Evolutionary conservation across 2,329 filamentous ascomycete species (phyloP).

Genomic region (Paecilomyces sp.): DNA sequence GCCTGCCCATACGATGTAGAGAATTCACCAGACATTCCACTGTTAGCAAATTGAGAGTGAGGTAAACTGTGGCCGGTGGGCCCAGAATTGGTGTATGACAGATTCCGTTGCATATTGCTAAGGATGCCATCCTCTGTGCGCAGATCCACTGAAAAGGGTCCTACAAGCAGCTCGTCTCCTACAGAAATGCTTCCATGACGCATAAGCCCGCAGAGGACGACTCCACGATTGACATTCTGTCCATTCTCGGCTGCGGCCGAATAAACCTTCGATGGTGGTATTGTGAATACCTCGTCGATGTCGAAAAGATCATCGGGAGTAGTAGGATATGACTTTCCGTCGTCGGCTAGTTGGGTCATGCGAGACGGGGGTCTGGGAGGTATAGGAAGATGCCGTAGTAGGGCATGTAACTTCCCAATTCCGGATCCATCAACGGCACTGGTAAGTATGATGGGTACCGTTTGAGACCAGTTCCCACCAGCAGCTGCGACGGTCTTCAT

Average conservation of each 20-base stretch:
- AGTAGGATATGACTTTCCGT: slow-evolving; percentile 34
- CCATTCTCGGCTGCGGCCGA: slow-evolving; percentile 32
- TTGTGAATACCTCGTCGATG: slow-evolving; percentile 81
- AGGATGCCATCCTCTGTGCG: slow-evolving; percentile 47
- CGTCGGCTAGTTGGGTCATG: slow-evolving; percentile 11
- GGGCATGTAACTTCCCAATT: slow-evolving; percentile 71
- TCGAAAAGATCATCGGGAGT: slow-evolving; percentile 68
- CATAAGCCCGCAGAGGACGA: slow-evolving; percentile 79
- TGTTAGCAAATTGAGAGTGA: slow-evolving; percentile 13
- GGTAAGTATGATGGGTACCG: slow-evolving; percentile 79
- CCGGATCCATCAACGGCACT: slow-evolving; percentile 81
- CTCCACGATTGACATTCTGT: slow-evolving; percentile 45
- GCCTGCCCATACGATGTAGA: slow-evolving; percentile 24
- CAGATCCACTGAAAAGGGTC: slow-evolving; percentile 55
- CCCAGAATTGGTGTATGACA: slow-evolving; percentile 8
- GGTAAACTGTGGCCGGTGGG: slow-evolving; percentile 13
- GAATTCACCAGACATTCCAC: slow-evolving; percentile 25
- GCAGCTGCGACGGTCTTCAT: slow-evolving; percentile 45
- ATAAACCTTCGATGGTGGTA: slow-evolving; percentile 56
- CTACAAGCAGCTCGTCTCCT: slow-evolving; percentile 70
- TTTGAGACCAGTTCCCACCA: slow-evolving; percentile 31
- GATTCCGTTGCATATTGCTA: slow-evolving; percentile 5
- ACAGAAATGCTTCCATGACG: slow-evolving; percentile 71
- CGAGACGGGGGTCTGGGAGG: slow-evolving; percentile 37
- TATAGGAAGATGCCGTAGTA: slow-evolving; percentile 69